Conservation (phyloP, 1,139 yeast genomes). For the Blastobotrys elegans region DNA sequence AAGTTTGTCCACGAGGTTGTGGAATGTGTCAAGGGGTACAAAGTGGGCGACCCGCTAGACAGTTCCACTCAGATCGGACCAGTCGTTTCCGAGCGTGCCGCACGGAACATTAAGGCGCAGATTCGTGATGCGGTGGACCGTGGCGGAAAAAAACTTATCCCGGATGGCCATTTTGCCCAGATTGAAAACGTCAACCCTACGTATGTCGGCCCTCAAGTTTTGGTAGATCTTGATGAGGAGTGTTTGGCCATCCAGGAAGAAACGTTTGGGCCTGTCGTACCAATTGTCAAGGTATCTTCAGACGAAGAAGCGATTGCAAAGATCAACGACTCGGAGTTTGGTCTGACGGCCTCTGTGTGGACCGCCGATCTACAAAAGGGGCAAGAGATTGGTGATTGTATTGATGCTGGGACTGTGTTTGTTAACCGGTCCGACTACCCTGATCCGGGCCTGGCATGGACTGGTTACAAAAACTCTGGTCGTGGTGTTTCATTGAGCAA, state of each 20-base stretch:
- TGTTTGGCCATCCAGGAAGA: conserved; percentile 70
- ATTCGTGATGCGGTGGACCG: conserved; percentile 64
- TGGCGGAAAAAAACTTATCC: conserved; percentile 66
- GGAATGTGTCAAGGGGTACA: conserved; percentile 46
- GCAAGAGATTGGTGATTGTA: conserved; percentile 57
- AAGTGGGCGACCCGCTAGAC: conserved; percentile 70
- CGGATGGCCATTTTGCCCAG: conserved; percentile 51
- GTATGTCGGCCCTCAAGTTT: conserved; percentile 73
- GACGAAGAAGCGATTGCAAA: conserved; percentile 36
- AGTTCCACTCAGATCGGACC: conserved; percentile 71
- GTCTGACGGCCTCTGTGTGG: conserved; percentile 57
- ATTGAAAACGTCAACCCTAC: conserved; percentile 50
- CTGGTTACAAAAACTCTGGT: conserved; percentile 78
- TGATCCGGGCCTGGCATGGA: conserved; percentile 75
- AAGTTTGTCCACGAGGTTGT: conserved; percentile 62
- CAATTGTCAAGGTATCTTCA: conserved; percentile 37
- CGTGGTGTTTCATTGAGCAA: conserved; percentile 48
- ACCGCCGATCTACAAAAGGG: conserved; percentile 43
- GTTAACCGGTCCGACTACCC: conserved; percentile 82
- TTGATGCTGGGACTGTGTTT: conserved; percentile 84
- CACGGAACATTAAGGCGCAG: conserved; percentile 63
- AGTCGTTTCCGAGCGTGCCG: conserved; percentile 68
- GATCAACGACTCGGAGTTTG: conserved; percentile 40
- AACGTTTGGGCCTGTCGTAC: conserved; percentile 55
- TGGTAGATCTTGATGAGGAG: conserved; percentile 63